A percentile compares a stretch with the other conserved stretches of the same genome.
Conservation (phyloP, 768 basidiomycete species). For the Asterophora lycoperdoides region DNA sequence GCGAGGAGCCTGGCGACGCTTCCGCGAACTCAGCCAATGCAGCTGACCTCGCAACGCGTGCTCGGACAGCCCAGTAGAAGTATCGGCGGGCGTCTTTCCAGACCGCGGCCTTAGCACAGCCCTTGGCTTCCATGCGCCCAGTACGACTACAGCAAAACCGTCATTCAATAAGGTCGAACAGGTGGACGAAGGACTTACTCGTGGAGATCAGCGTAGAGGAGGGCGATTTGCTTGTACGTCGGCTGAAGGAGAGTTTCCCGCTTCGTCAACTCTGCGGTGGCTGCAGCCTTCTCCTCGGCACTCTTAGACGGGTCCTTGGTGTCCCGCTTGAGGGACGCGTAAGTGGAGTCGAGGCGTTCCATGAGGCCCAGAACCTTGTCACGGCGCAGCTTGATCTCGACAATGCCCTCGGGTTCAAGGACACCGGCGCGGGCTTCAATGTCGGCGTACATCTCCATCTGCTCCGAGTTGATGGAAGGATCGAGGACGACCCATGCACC, state of each 20-base stretch:
- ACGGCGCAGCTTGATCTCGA: slow-evolving; percentile 97
- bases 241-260: slow-evolving; percentile 82
- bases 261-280: slow-evolving; percentile 61
- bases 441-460: slow-evolving; percentile 99
- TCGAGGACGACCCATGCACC: slow-evolving; percentile 99
- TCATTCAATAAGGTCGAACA: slow-evolving; percentile 8
- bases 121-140: slow-evolving; percentile 97
- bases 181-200: slow-evolving; percentile 56
- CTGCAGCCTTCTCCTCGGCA: slow-evolving; percentile 68
- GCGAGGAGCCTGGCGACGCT: slow-evolving; percentile 67
- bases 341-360: slow-evolving; percentile 88
- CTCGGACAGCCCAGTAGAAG: slow-evolving; percentile 93
- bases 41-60: slow-evolving; percentile 66
- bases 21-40: slow-evolving; percentile 61
- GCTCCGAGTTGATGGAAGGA: slow-evolving; percentile 92
- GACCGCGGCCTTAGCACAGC: slow-evolving; percentile 78
- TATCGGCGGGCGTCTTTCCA: slow-evolving; percentile 89
- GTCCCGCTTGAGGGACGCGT: slow-evolving; percentile 74
- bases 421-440: slow-evolving; percentile 95
- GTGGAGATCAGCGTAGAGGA: slow-evolving; percentile 94
- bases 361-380: slow-evolving; percentile 88
- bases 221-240: slow-evolving; percentile 89
- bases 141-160: slow-evolving; percentile 56
- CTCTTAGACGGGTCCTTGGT: slow-evolving; percentile 73
- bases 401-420: slow-evolving; percentile 92